A percentile compares a stretch with the other conserved stretches of the same genome.
These are phyloP conservation scores for Skeletonema grethae DNA, from an alignment of 108 stramenopile species.

Conservation along the genomic window DNA sequence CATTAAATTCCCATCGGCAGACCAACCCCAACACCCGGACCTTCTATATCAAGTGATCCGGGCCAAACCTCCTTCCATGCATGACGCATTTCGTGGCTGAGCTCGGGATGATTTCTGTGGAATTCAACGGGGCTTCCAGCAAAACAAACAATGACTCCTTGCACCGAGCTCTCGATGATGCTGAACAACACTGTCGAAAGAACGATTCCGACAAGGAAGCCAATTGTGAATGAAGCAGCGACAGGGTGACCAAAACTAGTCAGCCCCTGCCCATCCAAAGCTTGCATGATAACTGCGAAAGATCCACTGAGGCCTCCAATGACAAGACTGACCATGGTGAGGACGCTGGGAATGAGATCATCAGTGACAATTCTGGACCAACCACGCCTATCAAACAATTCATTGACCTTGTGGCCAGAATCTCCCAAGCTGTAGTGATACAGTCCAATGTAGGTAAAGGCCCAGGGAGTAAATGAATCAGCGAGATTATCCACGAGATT, in stretches of 20 bases:
- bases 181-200: constrained; percentile 75
- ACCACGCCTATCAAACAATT: constrained; percentile 83
- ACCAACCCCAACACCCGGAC: constrained; percentile 8
- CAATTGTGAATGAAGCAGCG: constrained; percentile 64
- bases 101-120: constrained; percentile 79
- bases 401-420: constrained; percentile 69
- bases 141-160: constrained; percentile 90
- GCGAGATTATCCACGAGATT: constrained; percentile 68
- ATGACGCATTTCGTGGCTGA: constrained; percentile 75
- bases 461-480: constrained; percentile 78
- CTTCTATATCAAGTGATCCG: constrained; percentile 73
- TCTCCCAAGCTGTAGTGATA: constrained; percentile 83
- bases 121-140: constrained; percentile 87
- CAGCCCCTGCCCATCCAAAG: constrained; percentile 55
- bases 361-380: constrained; percentile 89
- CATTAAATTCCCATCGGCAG: constrained; percentile 1
- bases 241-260: constrained; percentile 52
- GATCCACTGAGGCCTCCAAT: constrained; percentile 77
- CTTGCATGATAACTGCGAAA: constrained; percentile 65
- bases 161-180: constrained; percentile 79
- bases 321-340: constrained; percentile 71
- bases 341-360: constrained; percentile 81
- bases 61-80: constrained; percentile 92
- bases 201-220: constrained; percentile 73
- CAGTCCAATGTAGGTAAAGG: constrained; percentile 87